A percentile compares a stretch with the other conserved stretches of the same genome.
Conservation (phyloP, 2,329 filamentous ascomycete species). For the Penicillium sp. region DNA sequence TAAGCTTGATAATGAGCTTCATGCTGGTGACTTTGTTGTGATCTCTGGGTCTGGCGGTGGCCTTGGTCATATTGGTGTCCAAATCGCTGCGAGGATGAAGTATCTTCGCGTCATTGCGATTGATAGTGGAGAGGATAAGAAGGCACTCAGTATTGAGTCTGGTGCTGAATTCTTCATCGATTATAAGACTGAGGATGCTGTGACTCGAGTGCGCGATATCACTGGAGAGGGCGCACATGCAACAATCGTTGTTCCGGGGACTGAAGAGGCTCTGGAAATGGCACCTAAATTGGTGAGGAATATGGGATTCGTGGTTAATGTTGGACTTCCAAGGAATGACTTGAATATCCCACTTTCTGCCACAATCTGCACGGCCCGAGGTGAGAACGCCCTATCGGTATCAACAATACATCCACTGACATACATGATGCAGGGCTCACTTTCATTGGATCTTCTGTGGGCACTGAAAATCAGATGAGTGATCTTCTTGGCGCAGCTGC, state of each 20-base stretch:
- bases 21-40: constrained; percentile 39
- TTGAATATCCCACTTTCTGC: constrained; percentile 25
- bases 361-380: constrained; percentile 26
- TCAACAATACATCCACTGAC: not conserved
- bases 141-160: constrained; percentile 19
- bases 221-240: constrained; percentile 25
- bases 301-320: constrained; percentile 23
- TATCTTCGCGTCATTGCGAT: constrained; percentile 57
- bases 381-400: constrained; percentile 7
- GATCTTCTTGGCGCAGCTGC: constrained; percentile 20
- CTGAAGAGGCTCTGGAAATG: constrained; percentile 20
- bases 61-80: constrained; percentile 56
- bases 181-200: constrained; percentile 23
- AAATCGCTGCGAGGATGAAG: constrained; percentile 56
- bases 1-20: constrained; percentile 18
- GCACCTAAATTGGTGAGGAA: constrained; percentile 22
- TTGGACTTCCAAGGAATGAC: constrained; percentile 24
- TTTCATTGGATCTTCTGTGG: constrained; percentile 26
- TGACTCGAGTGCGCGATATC: constrained; percentile 17
- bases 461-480: constrained; percentile 22
- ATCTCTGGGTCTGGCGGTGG: constrained; percentile 55
- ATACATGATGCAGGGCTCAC: constrained; percentile 13
- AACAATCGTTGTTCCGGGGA: constrained; percentile 22
- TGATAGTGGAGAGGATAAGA: constrained; percentile 21
- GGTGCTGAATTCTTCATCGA: constrained; percentile 24